Evolutionary conservation across 805 yeast species (phyloP), one percentile per base, ranked within the genome.

Genomic region (Pichia exigua): DNA sequence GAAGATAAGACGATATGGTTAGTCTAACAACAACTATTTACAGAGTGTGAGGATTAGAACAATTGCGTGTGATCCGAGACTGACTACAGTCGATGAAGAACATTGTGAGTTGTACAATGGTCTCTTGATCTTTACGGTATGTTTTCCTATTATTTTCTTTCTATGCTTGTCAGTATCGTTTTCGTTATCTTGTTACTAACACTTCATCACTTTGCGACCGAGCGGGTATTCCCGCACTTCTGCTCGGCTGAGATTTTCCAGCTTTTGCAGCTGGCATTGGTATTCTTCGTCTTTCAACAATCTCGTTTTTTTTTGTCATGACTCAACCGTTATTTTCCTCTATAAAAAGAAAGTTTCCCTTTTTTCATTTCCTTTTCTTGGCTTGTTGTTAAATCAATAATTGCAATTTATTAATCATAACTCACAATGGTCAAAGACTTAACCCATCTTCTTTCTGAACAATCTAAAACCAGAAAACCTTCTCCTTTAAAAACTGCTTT

Each of bases 401-500:
- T 9, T 22, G 13, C 15, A 9, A n/a, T 42, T 10, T 26, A 17
- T n/a, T 35, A 5, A 20, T 9, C 26, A 20, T 3, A 20, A 20
- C 26, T 7, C 13, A 44, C 44, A 44, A 48, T 51, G 54, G 51
- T 51, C 35, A 85, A 82, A 68, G 95, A 92, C 67, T 75, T 94
- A 56, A 63, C 81, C 18, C 87, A 89, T 70, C 76, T 80, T 56
- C 75, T 86, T 54, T 87, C 96, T 27, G 80, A 73, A 4, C 97
- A 92, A 71, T 81, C 97, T 41, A 76, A 76, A 56, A 71, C 84
- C 17, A 85, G 98, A 72, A 72, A 76, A 47, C 80, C 85, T 38
- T 89, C 97, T 13, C 84, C 88, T 15, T 77, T 92, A 69, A 92
- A 94, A 72, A 71, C 81, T 41, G 95, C 95, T 18, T 88, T 92